Evolutionary conservation across 2,329 filamentous ascomycete genomes (phyloP).

Genomic region (Scedosporium aurantiacum): DNA sequence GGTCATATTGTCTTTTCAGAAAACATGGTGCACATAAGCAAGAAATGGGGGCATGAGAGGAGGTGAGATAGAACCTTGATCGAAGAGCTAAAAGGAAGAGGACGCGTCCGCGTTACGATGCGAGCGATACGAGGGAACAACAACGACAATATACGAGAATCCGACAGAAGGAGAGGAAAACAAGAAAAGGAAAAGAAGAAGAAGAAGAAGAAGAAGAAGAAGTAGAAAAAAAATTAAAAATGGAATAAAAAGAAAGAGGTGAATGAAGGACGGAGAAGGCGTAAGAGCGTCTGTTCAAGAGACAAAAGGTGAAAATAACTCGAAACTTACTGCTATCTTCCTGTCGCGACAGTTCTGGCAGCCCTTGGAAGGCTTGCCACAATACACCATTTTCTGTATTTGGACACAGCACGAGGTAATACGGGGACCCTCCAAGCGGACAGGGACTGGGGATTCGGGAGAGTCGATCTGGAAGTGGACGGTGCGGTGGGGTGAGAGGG

Average conservation of each 20-base stretch:
- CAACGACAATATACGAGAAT: neutral
- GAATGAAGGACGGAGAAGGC: neutral
- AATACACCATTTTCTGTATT: conserved; percentile 39
- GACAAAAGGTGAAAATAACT: neutral
- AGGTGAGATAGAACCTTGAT: neutral
- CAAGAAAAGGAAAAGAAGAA: neutral
- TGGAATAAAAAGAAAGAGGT: neutral
- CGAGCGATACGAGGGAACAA: neutral
- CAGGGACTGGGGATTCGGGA: neutral
- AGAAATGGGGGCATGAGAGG: neutral
- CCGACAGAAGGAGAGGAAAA: neutral
- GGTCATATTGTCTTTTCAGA: neutral
- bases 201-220: neutral
- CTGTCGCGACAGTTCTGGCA: conserved; percentile 44
- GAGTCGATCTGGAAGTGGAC: neutral
- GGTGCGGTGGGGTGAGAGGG: neutral
- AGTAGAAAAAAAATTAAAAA: neutral
- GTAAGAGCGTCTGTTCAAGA: neutral
- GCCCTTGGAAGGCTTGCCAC: conserved; percentile 45
- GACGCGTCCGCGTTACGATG: neutral
- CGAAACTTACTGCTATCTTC: conserved; percentile 40
- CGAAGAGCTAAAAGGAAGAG: neutral
- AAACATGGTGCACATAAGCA: neutral
- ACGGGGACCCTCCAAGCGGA: neutral
- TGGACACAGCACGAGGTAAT: neutral